Conservation (phyloP, 1,139 yeast species). For the Kazachstania sp. region DNA sequence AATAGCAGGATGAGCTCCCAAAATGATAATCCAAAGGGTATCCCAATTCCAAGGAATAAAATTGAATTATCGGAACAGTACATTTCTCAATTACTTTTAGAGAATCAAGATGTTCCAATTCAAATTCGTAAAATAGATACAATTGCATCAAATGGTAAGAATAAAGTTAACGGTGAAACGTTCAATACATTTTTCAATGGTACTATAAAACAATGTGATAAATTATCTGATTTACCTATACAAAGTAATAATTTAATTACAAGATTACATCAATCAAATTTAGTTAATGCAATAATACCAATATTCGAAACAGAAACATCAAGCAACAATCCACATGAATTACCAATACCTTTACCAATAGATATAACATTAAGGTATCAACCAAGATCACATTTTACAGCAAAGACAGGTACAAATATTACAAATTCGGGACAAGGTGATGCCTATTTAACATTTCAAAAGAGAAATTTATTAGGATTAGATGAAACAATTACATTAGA, state of each 20-base stretch:
- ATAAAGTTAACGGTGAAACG: conserved; percentile 17
- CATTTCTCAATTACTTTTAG: conserved; percentile 8
- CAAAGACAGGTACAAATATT: conserved; percentile 86
- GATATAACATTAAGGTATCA: conserved; percentile 7
- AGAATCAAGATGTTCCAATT: conserved; percentile 15
- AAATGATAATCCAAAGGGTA: too few relatives aligned
- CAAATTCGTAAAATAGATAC: conserved; percentile 19
- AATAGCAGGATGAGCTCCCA: too few relatives aligned
- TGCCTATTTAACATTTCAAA: conserved; percentile 72
- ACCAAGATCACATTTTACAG: conserved; percentile 41
- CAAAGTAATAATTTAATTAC: conserved; percentile 23
- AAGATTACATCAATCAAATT: conserved; percentile 18
- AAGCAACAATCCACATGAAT: conserved; percentile 13
- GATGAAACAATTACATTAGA: conserved; percentile 74
- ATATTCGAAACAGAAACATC: conserved; percentile 7
- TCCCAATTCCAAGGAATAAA: background rate
- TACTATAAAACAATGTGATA: conserved; percentile 23
- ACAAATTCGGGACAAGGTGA: conserved; percentile 89
- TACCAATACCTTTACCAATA: conserved; percentile 11
- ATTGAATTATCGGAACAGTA: conserved; percentile 7
- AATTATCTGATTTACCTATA: conserved; percentile 20
- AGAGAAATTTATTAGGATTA: conserved; percentile 77
- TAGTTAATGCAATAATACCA: conserved; percentile 9
- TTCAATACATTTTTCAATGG: conserved; percentile 23
- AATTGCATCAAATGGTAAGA: conserved; percentile 8